phyloP scores from a whole-genome alignment of 2,329 filamentous ascomycete genomes.

The Colletotrichum theobromicola region DNA sequence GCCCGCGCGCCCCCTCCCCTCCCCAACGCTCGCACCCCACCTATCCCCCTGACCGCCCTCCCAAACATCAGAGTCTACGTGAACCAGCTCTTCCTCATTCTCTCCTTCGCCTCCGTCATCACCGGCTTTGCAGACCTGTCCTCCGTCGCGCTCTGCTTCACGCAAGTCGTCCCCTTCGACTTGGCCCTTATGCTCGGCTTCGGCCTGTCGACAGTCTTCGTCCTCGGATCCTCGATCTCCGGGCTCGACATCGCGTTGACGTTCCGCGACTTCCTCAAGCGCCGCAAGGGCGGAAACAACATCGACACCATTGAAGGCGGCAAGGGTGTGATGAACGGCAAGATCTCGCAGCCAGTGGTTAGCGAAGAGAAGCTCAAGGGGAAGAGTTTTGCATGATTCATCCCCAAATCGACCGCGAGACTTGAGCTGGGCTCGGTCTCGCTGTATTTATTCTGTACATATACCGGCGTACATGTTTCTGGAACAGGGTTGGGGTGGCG shows the following conservation, averaged over 20 bases:
- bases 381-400: neutral
- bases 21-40: neutral
- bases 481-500: neutral
- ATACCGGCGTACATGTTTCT: neutral
- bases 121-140: conserved; percentile 34
- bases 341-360: neutral
- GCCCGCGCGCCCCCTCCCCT: neutral
- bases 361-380: neutral
- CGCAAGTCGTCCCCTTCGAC: conserved; percentile 31
- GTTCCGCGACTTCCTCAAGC: neutral
- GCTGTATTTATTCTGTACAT: neutral
- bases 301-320: neutral
- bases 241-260: conserved; percentile 24
- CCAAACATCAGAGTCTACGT: conserved; percentile 20
- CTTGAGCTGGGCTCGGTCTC: conserved; percentile 3
- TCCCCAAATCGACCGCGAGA: fast-evolving
- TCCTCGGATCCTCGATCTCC: conserved; percentile 26
- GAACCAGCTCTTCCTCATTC: conserved; percentile 31
- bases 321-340: neutral
- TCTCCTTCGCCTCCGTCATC: conserved; percentile 26
- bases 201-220: conserved; percentile 25
- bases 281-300: neutral
- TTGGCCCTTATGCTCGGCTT: conserved; percentile 29
- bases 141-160: conserved; percentile 30
- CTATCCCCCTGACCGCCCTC: neutral